A percentile compares a stretch with the other conserved stretches of the same genome.
phyloP scores from a whole-genome alignment of 2,329 filamentous ascomycete species.

The Aspergillus neoniger region DNA sequence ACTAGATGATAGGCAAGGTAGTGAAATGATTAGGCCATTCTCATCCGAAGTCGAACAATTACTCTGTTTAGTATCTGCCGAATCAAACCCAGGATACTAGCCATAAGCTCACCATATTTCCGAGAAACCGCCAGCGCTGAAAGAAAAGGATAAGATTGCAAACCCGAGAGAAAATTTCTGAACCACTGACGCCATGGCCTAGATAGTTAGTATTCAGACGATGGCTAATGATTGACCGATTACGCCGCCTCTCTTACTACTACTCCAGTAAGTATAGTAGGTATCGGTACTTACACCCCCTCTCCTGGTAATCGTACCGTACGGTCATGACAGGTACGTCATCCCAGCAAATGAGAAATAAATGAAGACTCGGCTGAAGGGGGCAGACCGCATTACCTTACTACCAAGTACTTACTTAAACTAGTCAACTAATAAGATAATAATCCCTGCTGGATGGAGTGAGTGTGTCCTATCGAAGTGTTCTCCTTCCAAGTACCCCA shows the following conservation, averaged over 20 bases:
- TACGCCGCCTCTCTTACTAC: neutral
- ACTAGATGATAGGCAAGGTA: too few species aligned
- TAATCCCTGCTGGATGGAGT: neutral
- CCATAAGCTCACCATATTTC: neutral
- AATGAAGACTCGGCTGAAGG: neutral
- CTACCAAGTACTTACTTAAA: neutral
- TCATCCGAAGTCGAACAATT: conserved; percentile 1
- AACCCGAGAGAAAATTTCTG: too few species aligned
- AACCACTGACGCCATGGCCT: neutral
- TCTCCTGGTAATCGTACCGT: neutral
- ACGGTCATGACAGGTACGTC: neutral
- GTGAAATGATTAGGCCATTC: neutral
- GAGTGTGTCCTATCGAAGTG: neutral
- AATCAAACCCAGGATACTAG: neutral
- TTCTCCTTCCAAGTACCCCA: conserved; percentile 12
- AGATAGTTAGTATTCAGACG: neutral
- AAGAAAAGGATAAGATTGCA: too few species aligned
- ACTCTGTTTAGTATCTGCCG: conserved; percentile 2
- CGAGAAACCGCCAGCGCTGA: neutral
- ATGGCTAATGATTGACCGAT: neutral
- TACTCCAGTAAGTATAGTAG: neutral
- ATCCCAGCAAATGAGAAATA: neutral
- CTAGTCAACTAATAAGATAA: too few species aligned
- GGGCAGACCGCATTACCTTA: neutral
- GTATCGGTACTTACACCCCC: neutral